Conservation (phyloP, 73 alveolate genomes). For the Stentor roeselii region DNA sequence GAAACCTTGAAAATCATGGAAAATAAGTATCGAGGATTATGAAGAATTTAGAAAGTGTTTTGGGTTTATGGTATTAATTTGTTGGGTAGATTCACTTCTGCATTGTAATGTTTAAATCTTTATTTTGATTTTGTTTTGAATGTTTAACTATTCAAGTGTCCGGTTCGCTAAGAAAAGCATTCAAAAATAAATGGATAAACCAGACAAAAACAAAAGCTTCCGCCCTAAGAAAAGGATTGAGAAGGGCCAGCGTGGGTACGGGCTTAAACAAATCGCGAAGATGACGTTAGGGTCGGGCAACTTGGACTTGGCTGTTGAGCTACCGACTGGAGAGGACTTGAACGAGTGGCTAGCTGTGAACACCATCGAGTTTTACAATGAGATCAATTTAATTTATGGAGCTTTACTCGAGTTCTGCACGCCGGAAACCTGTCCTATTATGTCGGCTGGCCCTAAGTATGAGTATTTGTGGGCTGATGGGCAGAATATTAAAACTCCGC, state of each 20-base stretch:
- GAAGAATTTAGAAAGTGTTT: too few species aligned
- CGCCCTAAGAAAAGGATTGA: slow-evolving; percentile 88
- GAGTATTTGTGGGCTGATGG: slow-evolving; percentile 93
- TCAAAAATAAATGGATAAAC: too few species aligned
- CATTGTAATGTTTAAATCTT: too few species aligned
- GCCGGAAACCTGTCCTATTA: slow-evolving; percentile 61
- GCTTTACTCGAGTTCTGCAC: slow-evolving; percentile 70
- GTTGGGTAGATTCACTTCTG: too few species aligned
- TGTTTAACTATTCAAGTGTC: too few species aligned
- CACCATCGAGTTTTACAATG: slow-evolving; percentile 94
- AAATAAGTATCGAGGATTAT: too few species aligned
- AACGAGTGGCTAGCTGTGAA: slow-evolving; percentile 98
- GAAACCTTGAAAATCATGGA: too few species aligned
- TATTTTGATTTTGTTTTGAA: too few species aligned
- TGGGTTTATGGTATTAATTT: too few species aligned
- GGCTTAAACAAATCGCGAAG: slow-evolving; percentile 92
- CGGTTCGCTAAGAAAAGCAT: too few species aligned
- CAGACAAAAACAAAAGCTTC: too few species aligned
- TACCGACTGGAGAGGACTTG: slow-evolving; percentile 96
- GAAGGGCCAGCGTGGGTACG: slow-evolving; percentile 90
- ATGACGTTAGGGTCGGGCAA: slow-evolving; percentile 97
- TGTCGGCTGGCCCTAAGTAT: slow-evolving; percentile 78
- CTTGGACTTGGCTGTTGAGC: slow-evolving; percentile 93
- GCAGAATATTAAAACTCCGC: slow-evolving; percentile 83
- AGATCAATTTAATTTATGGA: slow-evolving; percentile 81